Evolutionary conservation across 305 asterid genomes (phyloP), one percentile per base, ranked within the genome.

Genomic region (Petunia hybrid): DNA sequence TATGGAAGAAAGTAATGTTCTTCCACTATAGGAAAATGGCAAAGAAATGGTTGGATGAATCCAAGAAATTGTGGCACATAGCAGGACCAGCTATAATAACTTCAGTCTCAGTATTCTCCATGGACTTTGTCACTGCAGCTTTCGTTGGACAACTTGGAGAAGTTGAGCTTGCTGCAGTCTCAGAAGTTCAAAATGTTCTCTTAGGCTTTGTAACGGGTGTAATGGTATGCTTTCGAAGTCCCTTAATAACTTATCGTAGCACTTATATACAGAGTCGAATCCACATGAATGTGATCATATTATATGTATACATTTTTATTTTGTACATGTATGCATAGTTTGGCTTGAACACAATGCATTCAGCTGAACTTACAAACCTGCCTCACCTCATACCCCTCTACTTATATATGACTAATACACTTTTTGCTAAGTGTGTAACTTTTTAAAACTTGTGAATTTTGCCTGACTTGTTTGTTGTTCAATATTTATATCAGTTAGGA

Each of bases 121-220:
- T 90, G 59, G 94, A 89, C 7, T 82, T 89, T 41, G 93, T 92
- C 53, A 90, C 96, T 8, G 64, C 87, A 36, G 93, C 98, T 0
- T 94, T 91, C 59, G 96, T 85, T 12, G 98, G 98, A 0, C 97
- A 91, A 70, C 86, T 94, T 10, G 98, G 98, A 3, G 89, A 86
- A 71, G 79, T 87, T 39, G 96, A 94, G 67, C 94, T 94, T 57
- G 98, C 98, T 65, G 97, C 97, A 35, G 94, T 92, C 55, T 92
- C 98, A 1, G 88, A 86, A 42, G 96, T 94, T 5, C 97, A 92
- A 86, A 90, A 90, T 82, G 98, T 92, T 3, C 83, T 94, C 35
- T 92, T 90, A 66, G 97, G 97, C 51, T 91, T 94, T 55, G 95
- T 90, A 16, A 88, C 67, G 36, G 98, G 98, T 43, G 68, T 91